phyloP scores from a whole-genome alignment of 1,284 basidiomycete species.

The Waitea zeae region DNA sequence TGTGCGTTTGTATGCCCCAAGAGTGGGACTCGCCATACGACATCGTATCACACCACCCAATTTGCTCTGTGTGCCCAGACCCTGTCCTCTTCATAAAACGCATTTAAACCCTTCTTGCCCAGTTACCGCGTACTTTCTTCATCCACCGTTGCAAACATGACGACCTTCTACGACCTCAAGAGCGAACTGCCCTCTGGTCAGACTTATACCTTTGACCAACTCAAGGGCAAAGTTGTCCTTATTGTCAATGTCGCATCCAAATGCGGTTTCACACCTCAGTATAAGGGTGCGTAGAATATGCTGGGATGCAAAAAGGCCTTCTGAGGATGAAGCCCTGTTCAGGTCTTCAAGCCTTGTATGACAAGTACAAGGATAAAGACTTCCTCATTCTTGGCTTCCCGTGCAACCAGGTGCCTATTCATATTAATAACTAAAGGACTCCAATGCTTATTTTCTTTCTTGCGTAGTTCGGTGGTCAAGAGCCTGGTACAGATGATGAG shows the following conservation, averaged over 20 bases:
- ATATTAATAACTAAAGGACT: conserved; percentile 7
- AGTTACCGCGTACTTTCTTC: neutral
- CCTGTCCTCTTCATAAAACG: neutral
- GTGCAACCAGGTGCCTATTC: conserved; percentile 81
- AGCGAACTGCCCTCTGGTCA: conserved; percentile 36
- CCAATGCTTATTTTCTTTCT: neutral
- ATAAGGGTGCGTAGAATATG: too few species aligned
- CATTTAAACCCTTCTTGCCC: neutral
- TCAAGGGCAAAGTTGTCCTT: conserved; percentile 62
- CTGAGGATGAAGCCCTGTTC: conserved; percentile 1
- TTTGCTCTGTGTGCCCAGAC: too few species aligned
- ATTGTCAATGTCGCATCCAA: conserved; percentile 60
- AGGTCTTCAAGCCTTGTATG: conserved; percentile 70
- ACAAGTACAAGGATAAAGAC: conserved; percentile 67
- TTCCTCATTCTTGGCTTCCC: conserved; percentile 81
- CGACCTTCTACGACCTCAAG: conserved; percentile 46
- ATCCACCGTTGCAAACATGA: neutral
- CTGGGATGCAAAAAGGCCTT: too few species aligned
- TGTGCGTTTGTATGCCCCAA: too few species aligned
- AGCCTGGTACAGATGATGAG: conserved; percentile 52
- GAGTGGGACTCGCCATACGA: too few species aligned
- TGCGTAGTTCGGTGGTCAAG: conserved; percentile 54
- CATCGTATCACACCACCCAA: too few species aligned
- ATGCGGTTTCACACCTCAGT: conserved; percentile 81
- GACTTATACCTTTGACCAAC: conserved; percentile 39